A percentile compares a stretch with the other conserved stretches of the same genome.
phyloP scores from a whole-genome alignment of 2,329 filamentous ascomycete genomes.

The Pseudogymnoascus sp. region DNA sequence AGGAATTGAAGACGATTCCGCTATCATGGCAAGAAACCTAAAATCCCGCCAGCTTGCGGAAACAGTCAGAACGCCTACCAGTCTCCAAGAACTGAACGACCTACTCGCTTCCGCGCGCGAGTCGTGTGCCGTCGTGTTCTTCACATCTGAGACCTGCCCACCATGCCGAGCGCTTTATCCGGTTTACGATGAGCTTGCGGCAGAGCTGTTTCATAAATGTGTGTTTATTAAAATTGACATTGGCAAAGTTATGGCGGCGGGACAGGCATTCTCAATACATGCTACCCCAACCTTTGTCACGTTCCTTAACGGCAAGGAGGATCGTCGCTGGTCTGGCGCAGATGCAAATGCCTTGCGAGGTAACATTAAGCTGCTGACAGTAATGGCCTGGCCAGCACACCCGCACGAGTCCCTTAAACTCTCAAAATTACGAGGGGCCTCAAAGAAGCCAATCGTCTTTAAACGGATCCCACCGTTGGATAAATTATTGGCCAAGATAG shows the following conservation, averaged over 20 bases:
- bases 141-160: conserved; percentile 79
- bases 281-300: conserved; percentile 87
- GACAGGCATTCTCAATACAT: conserved; percentile 56
- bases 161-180: conserved; percentile 82
- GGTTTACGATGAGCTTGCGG: conserved; percentile 70
- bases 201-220: conserved; percentile 59
- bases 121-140: conserved; percentile 78
- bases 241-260: conserved; percentile 56
- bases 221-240: conserved; percentile 79
- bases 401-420: conserved; percentile 65
- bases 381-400: conserved; percentile 69
- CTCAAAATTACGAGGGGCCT: conserved; percentile 58
- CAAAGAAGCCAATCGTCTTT: conserved; percentile 59
- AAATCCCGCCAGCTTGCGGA: conserved; percentile 27
- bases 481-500: conserved; percentile 76
- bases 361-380: conserved; percentile 65
- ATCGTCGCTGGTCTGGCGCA: conserved; percentile 74
- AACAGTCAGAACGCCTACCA: conserved; percentile 54
- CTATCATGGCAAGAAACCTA: conserved; percentile 12
- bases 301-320: conserved; percentile 66
- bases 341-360: conserved; percentile 59
- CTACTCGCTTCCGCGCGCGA: conserved; percentile 52
- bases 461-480: conserved; percentile 72
- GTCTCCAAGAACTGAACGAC: conserved; percentile 50
- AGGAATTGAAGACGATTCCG: conserved; percentile 20